Evolutionary conservation across 176 grass and related monocot genomes (phyloP).

Genomic region (barley (Hordeum vulgare)): MorexV3_pseudomolecules_assembly NC_058522.1:179096089-179096588

Average conservation of each 20-base stretch:
- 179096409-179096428: not conserved
- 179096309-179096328: not conserved
- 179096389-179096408: not conserved
- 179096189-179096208: not conserved
- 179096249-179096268: not conserved
- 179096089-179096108: not conserved
- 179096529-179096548: not conserved
- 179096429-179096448: not conserved
- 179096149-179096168: not conserved
- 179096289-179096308: not conserved
- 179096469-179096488: constrained; percentile 6
- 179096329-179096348: not conserved
- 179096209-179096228: not conserved
- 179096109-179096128: not conserved
- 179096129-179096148: not conserved
- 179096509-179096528: not conserved
- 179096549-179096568: not conserved
- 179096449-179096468: constrained; percentile 24
- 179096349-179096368: not conserved
- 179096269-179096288: not conserved
- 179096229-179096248: not conserved
- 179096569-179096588: constrained; percentile 24
- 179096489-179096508: not conserved
- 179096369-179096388: not conserved
- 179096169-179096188: not conserved